These are phyloP conservation scores for Gelatoporia subvermispora DNA, from an alignment of 768 basidiomycete genomes.

Conservation along the genomic window DNA sequence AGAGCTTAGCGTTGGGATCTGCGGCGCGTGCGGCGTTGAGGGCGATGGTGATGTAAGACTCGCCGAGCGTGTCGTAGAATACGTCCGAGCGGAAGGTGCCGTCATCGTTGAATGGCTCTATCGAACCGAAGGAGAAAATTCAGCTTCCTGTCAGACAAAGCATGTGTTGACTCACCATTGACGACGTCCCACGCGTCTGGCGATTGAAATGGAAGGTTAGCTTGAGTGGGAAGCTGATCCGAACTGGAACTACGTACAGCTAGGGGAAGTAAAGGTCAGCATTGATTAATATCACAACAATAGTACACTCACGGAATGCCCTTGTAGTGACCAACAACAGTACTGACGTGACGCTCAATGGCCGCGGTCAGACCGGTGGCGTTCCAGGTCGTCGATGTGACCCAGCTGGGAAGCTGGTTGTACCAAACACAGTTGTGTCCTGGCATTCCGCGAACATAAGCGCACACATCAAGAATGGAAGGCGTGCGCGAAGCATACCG, in stretches of 20 bases:
- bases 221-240: neutral
- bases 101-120: conserved; percentile 52
- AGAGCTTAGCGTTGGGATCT: conserved; percentile 52
- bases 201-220: neutral
- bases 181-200: conserved; percentile 49
- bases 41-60: conserved; percentile 44
- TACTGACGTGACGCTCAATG: conserved; percentile 43
- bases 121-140: neutral
- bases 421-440: conserved; percentile 43
- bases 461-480: neutral
- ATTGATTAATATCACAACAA: neutral
- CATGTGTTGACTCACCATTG: conserved; percentile 29
- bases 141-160: conserved; percentile 1
- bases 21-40: conserved; percentile 46
- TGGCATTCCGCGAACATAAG: no score
- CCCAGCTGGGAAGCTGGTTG: conserved; percentile 49
- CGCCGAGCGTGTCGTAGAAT: conserved; percentile 48
- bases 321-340: conserved; percentile 46
- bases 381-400: conserved; percentile 38
- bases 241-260: conserved; percentile 4
- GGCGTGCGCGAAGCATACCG: conserved; percentile 22
- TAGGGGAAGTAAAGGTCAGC: no score
- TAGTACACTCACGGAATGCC: conserved; percentile 41
- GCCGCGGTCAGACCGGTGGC: conserved; percentile 38
- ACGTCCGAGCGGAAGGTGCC: conserved; percentile 50